Evolutionary conservation across 1,139 yeast species (phyloP), one percentile per base, ranked within the genome.

Genomic region (Yamadazyma pseudoaaseri): DNA sequence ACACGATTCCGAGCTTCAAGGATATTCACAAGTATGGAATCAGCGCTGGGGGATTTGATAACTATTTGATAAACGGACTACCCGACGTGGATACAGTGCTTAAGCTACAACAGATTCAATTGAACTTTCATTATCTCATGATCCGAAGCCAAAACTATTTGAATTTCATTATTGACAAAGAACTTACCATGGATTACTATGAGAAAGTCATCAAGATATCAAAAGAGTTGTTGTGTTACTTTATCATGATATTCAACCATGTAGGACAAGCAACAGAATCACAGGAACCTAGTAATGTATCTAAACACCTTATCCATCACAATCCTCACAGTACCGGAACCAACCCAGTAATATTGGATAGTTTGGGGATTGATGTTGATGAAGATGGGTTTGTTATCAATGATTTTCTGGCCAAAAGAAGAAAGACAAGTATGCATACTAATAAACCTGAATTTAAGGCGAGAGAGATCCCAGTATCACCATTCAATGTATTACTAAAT

Each of bases 321-420:
- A 42, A 52, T 21, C 47, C 52, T 12, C 56, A 29, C 42, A 44
- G 48, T 20, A 46, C 49, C 1, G 50, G 50, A 16, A 46, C 60
- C 6, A 56, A 55, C 36, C 50, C 58, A 9, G 56, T 54, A 1
- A 59, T 59, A 6, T 51, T 60, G 51, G 61, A 54, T 35, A 57
- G 61, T 38, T 51, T 59, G 32, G 65, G 63, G 12, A 40, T 61
- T 17, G 65, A 60, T 43, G 62, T 60, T 9, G 75, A 69, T 42
- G 74, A 69, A 33, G 74, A 70, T 44, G 75, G 76, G 11, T 68
- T 68, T 49, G 70, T 70, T 2, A 68, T 70, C 10, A 70, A 70
- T 42, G 75, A 69, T 45, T 69, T 69, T 39, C 62, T 68, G 10
- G 72, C 63, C 3, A 69, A 68, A 41, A 48, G 73, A 39, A 53